Conservation (phyloP, 345 rosid species). For the Eucalyptus brandiana region DNA sequence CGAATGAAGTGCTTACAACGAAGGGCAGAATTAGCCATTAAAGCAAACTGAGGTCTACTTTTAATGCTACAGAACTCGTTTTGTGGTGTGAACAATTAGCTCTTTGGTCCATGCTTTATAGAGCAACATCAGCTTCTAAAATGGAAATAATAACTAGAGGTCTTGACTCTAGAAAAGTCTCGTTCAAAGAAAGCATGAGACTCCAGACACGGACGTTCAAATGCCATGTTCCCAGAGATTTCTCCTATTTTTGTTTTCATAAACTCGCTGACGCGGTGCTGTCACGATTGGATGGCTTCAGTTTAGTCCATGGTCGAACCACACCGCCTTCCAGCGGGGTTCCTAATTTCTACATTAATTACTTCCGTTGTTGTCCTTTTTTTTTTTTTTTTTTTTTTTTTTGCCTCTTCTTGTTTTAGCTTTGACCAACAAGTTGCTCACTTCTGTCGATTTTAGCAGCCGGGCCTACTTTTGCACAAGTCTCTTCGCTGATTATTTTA, state of each 20-base stretch:
- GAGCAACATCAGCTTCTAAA: not conserved
- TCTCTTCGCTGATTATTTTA: not conserved
- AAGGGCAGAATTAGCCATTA: not conserved
- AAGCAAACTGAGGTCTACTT: not conserved
- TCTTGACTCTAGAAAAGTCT: not conserved
- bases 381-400: not conserved
- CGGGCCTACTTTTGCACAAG: not conserved
- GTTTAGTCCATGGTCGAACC: not conserved
- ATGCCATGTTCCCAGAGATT: not conserved
- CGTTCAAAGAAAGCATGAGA: not conserved
- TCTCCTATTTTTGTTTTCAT: not conserved
- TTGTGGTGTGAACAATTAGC: not conserved
- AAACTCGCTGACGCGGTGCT: not conserved
- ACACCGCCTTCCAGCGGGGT: rapidly evolving
- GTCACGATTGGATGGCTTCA: not conserved
- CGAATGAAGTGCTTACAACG: not conserved
- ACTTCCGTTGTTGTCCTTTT: too few species aligned
- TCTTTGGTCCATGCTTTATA: not conserved
- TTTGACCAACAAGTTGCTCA: not conserved
- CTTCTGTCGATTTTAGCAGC: not conserved
- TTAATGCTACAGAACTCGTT: not conserved
- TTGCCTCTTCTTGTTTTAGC: not conserved
- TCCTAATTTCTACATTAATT: not conserved
- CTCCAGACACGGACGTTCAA: not conserved
- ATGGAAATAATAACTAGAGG: not conserved